Base-by-base conservation (phyloP, 2,329 filamentous ascomycete species). In the Fusarium pseudonygamai region DNA sequence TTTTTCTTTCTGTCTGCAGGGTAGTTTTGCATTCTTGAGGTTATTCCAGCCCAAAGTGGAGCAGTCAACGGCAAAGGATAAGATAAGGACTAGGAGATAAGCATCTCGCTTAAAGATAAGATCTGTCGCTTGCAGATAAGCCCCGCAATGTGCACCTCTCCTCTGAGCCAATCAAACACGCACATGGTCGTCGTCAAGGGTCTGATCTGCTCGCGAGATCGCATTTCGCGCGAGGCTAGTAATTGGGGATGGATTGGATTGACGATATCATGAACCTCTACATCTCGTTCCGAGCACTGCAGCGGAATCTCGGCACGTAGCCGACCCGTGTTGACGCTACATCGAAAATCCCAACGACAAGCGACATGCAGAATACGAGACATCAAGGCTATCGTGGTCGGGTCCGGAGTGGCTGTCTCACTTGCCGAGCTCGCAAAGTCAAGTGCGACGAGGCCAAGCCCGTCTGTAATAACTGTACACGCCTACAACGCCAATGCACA, bases 31-130 rank as follows among this genome's bases (percentile, higher is more conserved):
- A 24, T 34, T 4, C 16, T 10, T 9, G 8, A 32, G 22, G 15
- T 2, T n/a, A 18, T 30, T 7, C 7, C 8, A 10, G 7, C 8
- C 22, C 0, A 2, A 28, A 16, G 13, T 37, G n/a, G 32, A 30
- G 32, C 12, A 22, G 22, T 2, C 5, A 18, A 12, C 0, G 4
- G 7, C 4, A 2, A 32, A 0, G 1, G 0, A 34, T 34, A 34
- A 34, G 49, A 53, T 53, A 53, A 26, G 9, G 6, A 11, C 36
- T 5, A 4, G 4, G 15, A 36, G 34, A 37, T 37, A 37, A 37
- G 16, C 2, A 2, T 2, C 3, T 53, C 50, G 50, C 34, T 53
- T 39, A 28, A 2, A 37, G 50, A 53, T 55, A 39, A 40, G 20
- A 0, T 10, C 1, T 0, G 5, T 39, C 50, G 50, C 34, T 18